A percentile compares a stretch with the other conserved stretches of the same genome.
Conservation (phyloP, 495 filamentous ascomycete genomes). For the Chaetomium tenue region DNA sequence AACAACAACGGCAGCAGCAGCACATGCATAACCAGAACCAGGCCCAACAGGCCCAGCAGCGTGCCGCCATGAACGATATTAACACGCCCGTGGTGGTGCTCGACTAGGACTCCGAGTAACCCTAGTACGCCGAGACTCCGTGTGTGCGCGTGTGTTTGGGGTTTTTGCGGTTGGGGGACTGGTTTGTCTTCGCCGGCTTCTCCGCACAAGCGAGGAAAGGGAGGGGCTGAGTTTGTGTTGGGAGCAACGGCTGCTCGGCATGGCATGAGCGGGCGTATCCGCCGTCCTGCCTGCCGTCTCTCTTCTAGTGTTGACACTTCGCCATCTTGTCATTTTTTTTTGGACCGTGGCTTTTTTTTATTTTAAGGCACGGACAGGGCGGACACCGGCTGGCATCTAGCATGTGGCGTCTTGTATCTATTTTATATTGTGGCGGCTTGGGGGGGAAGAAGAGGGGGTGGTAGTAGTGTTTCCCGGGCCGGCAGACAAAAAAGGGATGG, state of each 20-base stretch:
- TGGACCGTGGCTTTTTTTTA: background rate
- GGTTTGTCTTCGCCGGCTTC: background rate
- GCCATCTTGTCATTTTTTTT: background rate
- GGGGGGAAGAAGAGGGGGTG: background rate
- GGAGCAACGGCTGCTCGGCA: too few relatives aligned
- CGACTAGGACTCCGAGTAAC: slow-evolving; percentile 5
- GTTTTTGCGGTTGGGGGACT: background rate
- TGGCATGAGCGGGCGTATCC: too few relatives aligned
- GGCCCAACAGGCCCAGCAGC: slow-evolving; percentile 11
- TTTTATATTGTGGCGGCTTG: background rate
- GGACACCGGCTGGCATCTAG: background rate
- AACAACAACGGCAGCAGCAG: slow-evolving; percentile 18
- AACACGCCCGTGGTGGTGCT: slow-evolving; percentile 19
- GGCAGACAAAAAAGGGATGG: slow-evolving; percentile 1
- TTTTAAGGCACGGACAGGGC: background rate
- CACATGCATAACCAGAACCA: slow-evolving; percentile 16
- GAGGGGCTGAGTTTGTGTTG: too few relatives aligned
- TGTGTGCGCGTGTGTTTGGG: background rate
- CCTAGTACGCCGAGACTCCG: too few relatives aligned
- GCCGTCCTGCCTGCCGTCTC: too few relatives aligned
- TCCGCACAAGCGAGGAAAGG: too few relatives aligned
- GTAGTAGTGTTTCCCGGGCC: background rate
- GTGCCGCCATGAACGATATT: slow-evolving; percentile 6
- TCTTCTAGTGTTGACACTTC: too few relatives aligned
- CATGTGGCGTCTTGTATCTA: background rate